Conservation (phyloP, 345 rosid genomes). For the Boechera divaricarpa region DNA sequence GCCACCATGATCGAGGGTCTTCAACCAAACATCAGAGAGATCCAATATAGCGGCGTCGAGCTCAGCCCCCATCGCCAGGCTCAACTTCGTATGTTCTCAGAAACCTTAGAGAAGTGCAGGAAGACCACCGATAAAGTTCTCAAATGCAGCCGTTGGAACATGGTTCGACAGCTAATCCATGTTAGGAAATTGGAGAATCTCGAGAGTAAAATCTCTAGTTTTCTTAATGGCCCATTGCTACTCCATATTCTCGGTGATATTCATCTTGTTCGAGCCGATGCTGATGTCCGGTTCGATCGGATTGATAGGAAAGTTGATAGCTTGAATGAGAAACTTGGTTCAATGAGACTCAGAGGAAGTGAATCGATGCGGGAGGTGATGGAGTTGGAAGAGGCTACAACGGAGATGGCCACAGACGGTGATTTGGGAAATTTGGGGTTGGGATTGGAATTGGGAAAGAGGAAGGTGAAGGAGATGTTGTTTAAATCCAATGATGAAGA, state of each 20-base stretch:
- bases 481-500: conserved; percentile 40
- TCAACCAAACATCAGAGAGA: conserved; percentile 52
- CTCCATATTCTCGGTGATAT: conserved; percentile 56
- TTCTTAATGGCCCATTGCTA: no score
- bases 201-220: conserved; percentile 36
- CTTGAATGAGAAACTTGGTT: conserved; percentile 59
- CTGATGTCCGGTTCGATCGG: conserved; percentile 25
- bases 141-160: conserved; percentile 67
- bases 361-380: conserved; percentile 65
- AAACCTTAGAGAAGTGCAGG: conserved; percentile 52
- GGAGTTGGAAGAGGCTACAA: conserved; percentile 49
- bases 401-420: conserved; percentile 36
- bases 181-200: conserved; percentile 66
- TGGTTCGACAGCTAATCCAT: conserved; percentile 62
- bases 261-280: conserved; percentile 38
- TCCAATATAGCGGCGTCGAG: conserved; percentile 75
- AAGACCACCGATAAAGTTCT: conserved; percentile 64
- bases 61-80: conserved; percentile 56
- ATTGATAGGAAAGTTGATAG: conserved; percentile 48
- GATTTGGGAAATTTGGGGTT: conserved; percentile 45
- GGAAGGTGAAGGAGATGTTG: conserved; percentile 73
- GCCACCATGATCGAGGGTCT: conserved; percentile 38
- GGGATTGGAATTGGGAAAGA: conserved; percentile 69
- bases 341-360: conserved; percentile 69
- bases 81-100: conserved; percentile 62